Percentiles rank a stretch among this genome's conserved stretches.
These are phyloP conservation scores for Graphiopsis chlorocephala DNA, from an alignment of 2,329 filamentous ascomycete genomes.

Conservation along the genomic window DNA sequence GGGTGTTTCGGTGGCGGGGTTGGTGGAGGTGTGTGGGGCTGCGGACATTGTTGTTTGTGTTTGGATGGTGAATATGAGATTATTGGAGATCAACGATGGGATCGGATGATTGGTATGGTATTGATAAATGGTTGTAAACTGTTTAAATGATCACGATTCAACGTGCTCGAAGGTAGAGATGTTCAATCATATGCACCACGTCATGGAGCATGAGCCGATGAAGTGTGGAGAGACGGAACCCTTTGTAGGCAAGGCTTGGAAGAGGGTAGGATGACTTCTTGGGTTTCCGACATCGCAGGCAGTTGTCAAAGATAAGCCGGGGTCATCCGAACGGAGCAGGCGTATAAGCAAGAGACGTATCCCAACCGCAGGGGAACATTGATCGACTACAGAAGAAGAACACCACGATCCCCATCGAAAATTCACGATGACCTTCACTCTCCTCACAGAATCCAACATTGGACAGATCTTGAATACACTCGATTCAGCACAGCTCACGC, in stretches of 20 bases:
- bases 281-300: background rate
- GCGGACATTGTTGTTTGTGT: background rate
- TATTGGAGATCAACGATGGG: background rate
- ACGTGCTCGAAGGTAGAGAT: background rate
- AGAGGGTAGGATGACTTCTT: background rate
- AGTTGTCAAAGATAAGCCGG: background rate
- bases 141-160: background rate
- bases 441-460: background rate
- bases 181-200: background rate
- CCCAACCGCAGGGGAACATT: background rate
- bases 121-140: background rate
- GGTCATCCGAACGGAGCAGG: background rate
- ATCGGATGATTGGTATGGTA: background rate
- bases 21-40: constrained; percentile 15
- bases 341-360: background rate
- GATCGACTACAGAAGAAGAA: background rate
- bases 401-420: background rate
- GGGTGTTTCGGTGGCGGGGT: constrained; percentile 22
- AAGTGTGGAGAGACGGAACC: background rate
- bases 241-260: background rate
- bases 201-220: background rate
- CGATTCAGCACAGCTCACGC: background rate
- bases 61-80: background rate
- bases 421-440: background rate
- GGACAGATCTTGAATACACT: background rate